Conservation (phyloP, 2,329 filamentous ascomycete species). For the Fusarium falciforme region DNA sequence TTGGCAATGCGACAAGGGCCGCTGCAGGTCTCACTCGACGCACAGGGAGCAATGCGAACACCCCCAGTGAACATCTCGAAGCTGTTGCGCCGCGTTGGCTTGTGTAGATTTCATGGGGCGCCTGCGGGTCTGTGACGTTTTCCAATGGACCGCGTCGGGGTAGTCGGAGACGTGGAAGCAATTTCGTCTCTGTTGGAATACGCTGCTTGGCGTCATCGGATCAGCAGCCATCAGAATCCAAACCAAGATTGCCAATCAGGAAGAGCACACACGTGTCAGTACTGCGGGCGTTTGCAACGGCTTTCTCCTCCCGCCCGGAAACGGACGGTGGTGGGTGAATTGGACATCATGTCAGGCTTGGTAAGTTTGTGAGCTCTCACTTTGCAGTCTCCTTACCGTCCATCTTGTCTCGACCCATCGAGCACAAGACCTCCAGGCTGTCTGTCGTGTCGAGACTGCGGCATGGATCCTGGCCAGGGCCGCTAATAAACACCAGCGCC, state of each 20-base stretch:
- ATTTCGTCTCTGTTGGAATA: constrained; percentile 17
- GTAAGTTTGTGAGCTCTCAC: not conserved
- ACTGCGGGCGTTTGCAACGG: constrained; percentile 28
- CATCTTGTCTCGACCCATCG: not conserved
- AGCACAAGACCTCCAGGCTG: not conserved
- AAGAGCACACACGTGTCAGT: not conserved
- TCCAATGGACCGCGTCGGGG: constrained; percentile 4
- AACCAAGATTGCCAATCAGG: constrained; percentile 19
- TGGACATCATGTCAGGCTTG: not conserved
- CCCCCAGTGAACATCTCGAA: not conserved
- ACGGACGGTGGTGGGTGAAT: not conserved
- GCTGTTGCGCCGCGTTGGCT: not conserved
- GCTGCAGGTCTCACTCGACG: not conserved
- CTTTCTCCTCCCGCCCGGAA: constrained; percentile 5
- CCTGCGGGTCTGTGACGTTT: constrained; percentile 15
- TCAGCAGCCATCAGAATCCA: constrained; percentile 18
- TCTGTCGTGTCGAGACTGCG: constrained; percentile 2
- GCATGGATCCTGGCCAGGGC: constrained; percentile 14
- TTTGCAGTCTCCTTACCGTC: not conserved
- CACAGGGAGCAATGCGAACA: constrained; percentile 4
- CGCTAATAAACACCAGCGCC: constrained; percentile 26
- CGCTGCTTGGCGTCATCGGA: constrained; percentile 25
- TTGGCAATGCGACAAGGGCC: constrained; percentile 14
- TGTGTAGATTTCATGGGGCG: not conserved
- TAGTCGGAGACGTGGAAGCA: constrained; percentile 1